Percentiles rank a stretch among this genome's conserved stretches.
phyloP scores from a whole-genome alignment of 345 rosid species.

The Eucalyptus erythrocorys region DNA sequence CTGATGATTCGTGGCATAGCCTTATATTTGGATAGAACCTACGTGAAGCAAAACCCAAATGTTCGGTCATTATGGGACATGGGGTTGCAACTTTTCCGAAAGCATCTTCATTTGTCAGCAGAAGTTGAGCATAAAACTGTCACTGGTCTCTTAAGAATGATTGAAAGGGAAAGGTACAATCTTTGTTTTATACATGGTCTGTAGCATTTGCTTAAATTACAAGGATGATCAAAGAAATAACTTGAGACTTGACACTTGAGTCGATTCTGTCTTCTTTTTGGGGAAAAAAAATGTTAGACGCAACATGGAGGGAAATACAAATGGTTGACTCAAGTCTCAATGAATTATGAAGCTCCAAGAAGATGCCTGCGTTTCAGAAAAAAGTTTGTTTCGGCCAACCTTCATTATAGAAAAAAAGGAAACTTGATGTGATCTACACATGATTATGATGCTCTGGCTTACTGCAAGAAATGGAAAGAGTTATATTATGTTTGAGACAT shows the following conservation, averaged over 20 bases:
- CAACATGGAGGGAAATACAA: not conserved
- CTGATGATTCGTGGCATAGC: slow-evolving; percentile 96
- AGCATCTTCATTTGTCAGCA: slow-evolving; percentile 64
- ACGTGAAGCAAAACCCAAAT: slow-evolving; percentile 80
- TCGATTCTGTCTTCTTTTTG: not conserved
- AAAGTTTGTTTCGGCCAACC: not conserved
- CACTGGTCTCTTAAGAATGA: slow-evolving; percentile 84
- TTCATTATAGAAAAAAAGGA: not conserved
- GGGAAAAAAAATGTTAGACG: not conserved
- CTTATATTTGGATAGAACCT: slow-evolving; percentile 80
- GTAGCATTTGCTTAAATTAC: not conserved
- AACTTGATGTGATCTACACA: not conserved
- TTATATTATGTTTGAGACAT: not conserved
- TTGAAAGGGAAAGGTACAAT: slow-evolving; percentile 86
- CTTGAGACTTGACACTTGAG: not conserved
- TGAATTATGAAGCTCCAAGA: not conserved
- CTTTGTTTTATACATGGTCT: not conserved
- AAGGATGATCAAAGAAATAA: not conserved
- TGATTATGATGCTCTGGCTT: not conserved
- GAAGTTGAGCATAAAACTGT: slow-evolving; percentile 98
- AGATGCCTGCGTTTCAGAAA: not conserved
- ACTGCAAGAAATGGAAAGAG: not conserved
- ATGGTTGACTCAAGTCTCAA: not conserved
- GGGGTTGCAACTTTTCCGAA: slow-evolving; percentile 95
- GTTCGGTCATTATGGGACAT: slow-evolving; percentile 92